Evolutionary conservation across 2,329 filamentous ascomycete genomes (phyloP), one percentile per base, ranked within the genome.

Genomic region (Juglanconis juglandina): DNA sequence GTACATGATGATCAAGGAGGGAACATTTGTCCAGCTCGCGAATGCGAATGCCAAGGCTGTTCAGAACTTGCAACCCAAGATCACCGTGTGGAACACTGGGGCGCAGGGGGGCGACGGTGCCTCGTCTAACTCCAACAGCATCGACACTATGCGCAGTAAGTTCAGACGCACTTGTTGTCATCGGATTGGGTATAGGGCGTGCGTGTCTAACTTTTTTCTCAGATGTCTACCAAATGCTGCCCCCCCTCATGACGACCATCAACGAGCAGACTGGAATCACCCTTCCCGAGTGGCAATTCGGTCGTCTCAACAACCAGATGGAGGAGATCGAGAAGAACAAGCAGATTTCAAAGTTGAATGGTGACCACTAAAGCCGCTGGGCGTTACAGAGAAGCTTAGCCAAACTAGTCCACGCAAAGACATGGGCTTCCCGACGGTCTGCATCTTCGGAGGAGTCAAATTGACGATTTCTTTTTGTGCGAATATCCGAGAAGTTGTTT

Each of bases 11-110:
- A 86, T 96, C 70, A 88, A 93, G 77, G 88, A 88, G 73, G 88
- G 88, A 67, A 90, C 88, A 0, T 94, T 91, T 73, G 84, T 90
- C 70, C 83, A 87, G 67, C 83, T 96, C 53, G 91, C 91, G 60
- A 81, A 88, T 67, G 90, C 90, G 53, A 96, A 96, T 68, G 91
- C 89, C 51, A 72, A 81, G 37, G 91, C 90, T 37, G 85, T 96
- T 70, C 81, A 85, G 55, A 91, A 91, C 33, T 76, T 96, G 66
- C 84, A 92, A 72, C 92, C 92, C 65, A 96, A 96, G 87, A 95
- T 96, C 77, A 92, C 87, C 64, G 87, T 94, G 33, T 96, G 91
- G 92, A 95, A 91, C 71, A 96, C 91, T 8, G 90, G 90, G 48
- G 72, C 76, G 53, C 76, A 81, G 54, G 79, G 72, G 3, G 76